phyloP scores from a whole-genome alignment of 225 moss, liverwort and hornwort species.

The Sphagnum contortum region DNA sequence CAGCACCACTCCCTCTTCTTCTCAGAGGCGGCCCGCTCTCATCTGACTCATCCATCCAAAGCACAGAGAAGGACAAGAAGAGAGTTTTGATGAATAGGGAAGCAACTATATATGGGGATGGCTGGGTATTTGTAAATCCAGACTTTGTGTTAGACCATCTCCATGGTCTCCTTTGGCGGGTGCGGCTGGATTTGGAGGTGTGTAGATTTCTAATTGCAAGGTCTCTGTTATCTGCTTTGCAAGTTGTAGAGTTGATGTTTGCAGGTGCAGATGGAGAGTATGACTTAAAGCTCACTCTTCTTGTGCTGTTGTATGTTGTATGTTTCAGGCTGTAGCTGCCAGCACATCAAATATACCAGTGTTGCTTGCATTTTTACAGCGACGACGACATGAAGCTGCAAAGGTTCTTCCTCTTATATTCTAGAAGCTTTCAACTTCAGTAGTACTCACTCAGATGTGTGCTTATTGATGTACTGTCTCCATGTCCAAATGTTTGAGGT shows the following conservation, averaged over 20 bases:
- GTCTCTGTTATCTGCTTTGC: not conserved
- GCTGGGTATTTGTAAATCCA: slow-evolving; percentile 87
- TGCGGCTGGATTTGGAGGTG: slow-evolving; percentile 90
- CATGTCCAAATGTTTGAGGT: too few species aligned
- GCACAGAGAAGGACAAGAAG: slow-evolving; percentile 30
- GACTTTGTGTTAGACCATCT: slow-evolving; percentile 80
- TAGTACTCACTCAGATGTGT: too few species aligned
- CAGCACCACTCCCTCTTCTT: slow-evolving; percentile 88
- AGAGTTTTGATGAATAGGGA: slow-evolving; percentile 33
- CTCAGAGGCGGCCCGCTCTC: slow-evolving; percentile 43
- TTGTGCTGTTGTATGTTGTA: not conserved
- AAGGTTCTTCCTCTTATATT: slow-evolving; percentile 32
- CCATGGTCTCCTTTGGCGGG: slow-evolving; percentile 81
- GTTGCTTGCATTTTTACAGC: slow-evolving; percentile 77
- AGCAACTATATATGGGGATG: slow-evolving; percentile 57
- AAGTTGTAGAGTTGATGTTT: not conserved
- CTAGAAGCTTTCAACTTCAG: not conserved
- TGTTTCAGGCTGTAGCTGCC: slow-evolving; percentile 77
- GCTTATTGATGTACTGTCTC: too few species aligned
- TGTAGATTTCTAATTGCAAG: slow-evolving; percentile 1
- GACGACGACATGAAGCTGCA: slow-evolving; percentile 66
- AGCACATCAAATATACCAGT: slow-evolving; percentile 80
- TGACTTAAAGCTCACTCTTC: too few species aligned
- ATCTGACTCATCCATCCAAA: slow-evolving; percentile 28
- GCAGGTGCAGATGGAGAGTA: too few species aligned